phyloP scores from a whole-genome alignment of 805 yeast genomes.

The Spathaspora arborariae region DNA sequence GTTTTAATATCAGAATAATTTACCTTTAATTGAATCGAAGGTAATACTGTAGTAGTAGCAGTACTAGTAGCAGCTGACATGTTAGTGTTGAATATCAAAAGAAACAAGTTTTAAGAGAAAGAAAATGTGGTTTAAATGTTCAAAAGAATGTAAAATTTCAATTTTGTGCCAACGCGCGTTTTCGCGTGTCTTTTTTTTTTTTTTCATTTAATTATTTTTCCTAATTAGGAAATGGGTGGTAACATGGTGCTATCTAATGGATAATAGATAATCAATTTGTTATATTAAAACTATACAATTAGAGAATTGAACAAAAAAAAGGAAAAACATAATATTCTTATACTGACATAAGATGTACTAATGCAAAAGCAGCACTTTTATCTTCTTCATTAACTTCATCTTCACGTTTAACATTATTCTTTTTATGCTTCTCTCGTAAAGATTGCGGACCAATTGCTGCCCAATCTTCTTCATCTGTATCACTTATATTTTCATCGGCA shows the following conservation, averaged over 20 bases:
- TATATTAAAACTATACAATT: not conserved
- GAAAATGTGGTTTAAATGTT: too few species aligned
- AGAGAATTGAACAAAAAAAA: not conserved
- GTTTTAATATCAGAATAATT: conserved; percentile 66
- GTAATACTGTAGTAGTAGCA: conserved; percentile 37
- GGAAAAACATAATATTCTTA: not conserved
- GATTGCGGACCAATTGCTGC: conserved; percentile 78
- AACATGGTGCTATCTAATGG: not conserved
- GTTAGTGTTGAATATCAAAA: not conserved
- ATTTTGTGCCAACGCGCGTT: not conserved
- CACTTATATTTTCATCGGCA: conserved; percentile 21
- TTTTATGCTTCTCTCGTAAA: conserved; percentile 34
- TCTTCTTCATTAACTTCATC: conserved; percentile 30
- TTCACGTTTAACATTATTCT: not conserved
- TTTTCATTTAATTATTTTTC: conserved; percentile 12
- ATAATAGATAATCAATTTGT: not conserved
- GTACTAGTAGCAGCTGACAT: conserved; percentile 22
- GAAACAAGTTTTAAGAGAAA: not conserved
- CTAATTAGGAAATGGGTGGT: conserved; percentile 11
- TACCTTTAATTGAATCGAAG: conserved; percentile 65
- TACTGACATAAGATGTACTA: conserved; percentile 50
- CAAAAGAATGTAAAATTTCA: too few species aligned
- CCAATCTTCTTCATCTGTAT: conserved; percentile 99
- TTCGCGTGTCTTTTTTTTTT: conserved; percentile 8
- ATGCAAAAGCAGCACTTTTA: conserved; percentile 57